Base-by-base conservation (phyloP, 2,329 filamentous ascomycete species). In the Aspergillus udagawae region DNA sequence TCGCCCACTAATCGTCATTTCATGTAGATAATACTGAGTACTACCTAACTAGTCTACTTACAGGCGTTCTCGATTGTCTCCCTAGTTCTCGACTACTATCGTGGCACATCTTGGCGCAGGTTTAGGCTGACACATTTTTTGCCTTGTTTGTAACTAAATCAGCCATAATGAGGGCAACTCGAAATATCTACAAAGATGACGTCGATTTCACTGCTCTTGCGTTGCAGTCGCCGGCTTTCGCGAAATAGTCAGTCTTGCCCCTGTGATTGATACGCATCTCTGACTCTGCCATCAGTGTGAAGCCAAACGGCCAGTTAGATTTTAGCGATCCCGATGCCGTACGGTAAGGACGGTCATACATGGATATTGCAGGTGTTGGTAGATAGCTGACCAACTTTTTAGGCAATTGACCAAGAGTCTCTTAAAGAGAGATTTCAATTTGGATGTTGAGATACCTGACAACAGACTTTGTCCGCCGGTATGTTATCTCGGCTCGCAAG, bases 401-500 rank as follows among this genome's bases (percentile, higher is more conserved):
- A 84, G 83, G 65, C 77, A 82, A 65, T 79, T 97, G 51, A 95
- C 92, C 10, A 92, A 89, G 68, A 87, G 87, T 20, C 80, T 97
- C 1, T 79, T 97, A 20, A 84, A 83, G 58, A 75, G 83, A 14
- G 88, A 97, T 72, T 97, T 97, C 72, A 82, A 80, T 12, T 74
- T 97, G 8, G 68, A 78, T 0, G 76, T 97, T 14, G 80, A 87
- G 5, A 79, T 97, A 1, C 92, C 92, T 0, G 76, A 83, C 27
- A 86, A 96, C 71, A 82, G 93, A 23, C 80, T 99, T 0, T 97
- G 93, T 69, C 94, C 93, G 12, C 91, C 92, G 1, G 89, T 96
- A 70, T 66, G 79, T 52, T 27, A 21, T 27, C 44, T 47, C 3
- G 7, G 3, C 10, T 32, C 28, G 4, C 51, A 27, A 23, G 6